These are phyloP conservation scores for Globisporangium emineosum DNA, from an alignment of 352 stramenopile species.

Conservation along the genomic window DNA sequence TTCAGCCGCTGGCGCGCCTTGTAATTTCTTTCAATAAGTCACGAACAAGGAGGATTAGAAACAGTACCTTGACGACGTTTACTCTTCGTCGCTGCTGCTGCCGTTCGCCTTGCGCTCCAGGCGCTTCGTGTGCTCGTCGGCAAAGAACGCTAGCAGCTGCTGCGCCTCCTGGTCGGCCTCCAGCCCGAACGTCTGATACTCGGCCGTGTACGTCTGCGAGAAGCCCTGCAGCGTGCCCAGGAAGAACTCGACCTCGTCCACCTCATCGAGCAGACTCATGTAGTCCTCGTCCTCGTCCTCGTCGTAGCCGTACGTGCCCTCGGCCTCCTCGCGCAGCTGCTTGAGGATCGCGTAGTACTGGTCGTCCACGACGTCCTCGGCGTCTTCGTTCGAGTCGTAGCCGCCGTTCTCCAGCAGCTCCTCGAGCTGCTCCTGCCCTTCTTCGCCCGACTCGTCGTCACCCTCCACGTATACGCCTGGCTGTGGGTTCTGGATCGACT, in stretches of 20 bases:
- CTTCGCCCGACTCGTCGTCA: slow-evolving; percentile 46
- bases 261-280: slow-evolving; percentile 89
- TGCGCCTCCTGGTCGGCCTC: slow-evolving; percentile 58
- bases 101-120: slow-evolving; percentile 22
- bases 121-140: slow-evolving; percentile 49
- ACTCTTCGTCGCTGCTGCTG: slow-evolving; percentile 10
- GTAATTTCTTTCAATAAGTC: slow-evolving; percentile 11
- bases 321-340: slow-evolving; percentile 88
- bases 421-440: slow-evolving; percentile 65
- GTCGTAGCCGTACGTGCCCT: slow-evolving; percentile 61
- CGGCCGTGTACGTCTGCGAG: slow-evolving; percentile 40
- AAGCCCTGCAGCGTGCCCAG: slow-evolving; percentile 86
- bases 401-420: slow-evolving; percentile 90
- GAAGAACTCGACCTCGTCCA: slow-evolving; percentile 92
- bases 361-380: slow-evolving; percentile 93
- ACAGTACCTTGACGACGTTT: background rate
- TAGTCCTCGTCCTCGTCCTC: slow-evolving; percentile 93
- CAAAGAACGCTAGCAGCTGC: slow-evolving; percentile 56
- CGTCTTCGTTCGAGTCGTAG: slow-evolving; percentile 86
- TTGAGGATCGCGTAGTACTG: slow-evolving; percentile 93
- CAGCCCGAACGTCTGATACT: slow-evolving; percentile 62
- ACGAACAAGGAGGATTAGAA: background rate
- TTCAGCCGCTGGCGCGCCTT: too few species aligned
- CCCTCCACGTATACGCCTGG: slow-evolving; percentile 58
- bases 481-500: slow-evolving; percentile 59